Conservation (phyloP, 2,329 filamentous ascomycete genomes). For the Pseudogymnoascus sp. region DNA sequence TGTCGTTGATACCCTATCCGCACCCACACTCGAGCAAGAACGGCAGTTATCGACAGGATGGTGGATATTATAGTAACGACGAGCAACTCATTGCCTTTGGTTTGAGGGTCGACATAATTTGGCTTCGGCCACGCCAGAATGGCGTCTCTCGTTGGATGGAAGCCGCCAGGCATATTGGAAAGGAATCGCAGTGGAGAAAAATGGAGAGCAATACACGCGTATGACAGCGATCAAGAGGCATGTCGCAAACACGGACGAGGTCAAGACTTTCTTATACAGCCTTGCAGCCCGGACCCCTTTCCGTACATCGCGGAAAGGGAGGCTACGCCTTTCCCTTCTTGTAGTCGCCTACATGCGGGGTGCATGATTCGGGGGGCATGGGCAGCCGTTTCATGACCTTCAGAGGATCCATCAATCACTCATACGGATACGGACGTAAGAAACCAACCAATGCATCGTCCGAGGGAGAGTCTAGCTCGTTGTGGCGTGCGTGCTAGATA, state of each 20-base stretch:
- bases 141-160: background rate
- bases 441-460: background rate
- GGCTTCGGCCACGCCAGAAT: background rate
- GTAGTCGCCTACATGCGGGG: background rate
- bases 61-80: background rate
- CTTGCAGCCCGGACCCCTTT: background rate
- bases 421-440: background rate
- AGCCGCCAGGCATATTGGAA: constrained; percentile 2
- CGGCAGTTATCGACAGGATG: background rate
- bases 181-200: background rate
- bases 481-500: background rate
- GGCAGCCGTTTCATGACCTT: background rate
- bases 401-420: background rate
- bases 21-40: constrained; percentile 1
- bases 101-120: background rate
- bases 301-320: background rate
- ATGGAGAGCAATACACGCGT: background rate
- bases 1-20: background rate
- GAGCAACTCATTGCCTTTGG: background rate
- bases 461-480: background rate
- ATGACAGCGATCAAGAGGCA: too few species aligned
- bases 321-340: background rate
- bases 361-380: background rate
- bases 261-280: background rate
- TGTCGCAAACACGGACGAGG: background rate